phyloP scores from a whole-genome alignment of 2,329 filamentous ascomycete species.

The Fusarium citri region DNA sequence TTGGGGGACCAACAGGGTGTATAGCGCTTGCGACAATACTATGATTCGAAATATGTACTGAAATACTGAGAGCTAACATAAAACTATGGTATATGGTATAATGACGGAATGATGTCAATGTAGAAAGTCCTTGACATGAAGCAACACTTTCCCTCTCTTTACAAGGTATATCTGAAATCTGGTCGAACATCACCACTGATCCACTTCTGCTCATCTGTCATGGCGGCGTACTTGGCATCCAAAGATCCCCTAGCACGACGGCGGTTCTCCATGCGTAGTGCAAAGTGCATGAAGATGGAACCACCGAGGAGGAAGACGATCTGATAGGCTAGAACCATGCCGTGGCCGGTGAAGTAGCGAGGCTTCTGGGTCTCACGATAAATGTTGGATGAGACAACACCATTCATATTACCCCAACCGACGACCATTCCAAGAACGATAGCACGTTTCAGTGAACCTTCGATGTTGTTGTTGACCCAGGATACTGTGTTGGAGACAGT shows the following conservation, averaged over 20 bases:
- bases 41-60: neutral
- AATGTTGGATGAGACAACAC: constrained; percentile 73
- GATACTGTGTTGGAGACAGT: constrained; percentile 77
- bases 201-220: constrained; percentile 65
- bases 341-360: constrained; percentile 64
- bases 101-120: neutral
- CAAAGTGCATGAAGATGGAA: constrained; percentile 69
- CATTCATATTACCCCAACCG: constrained; percentile 81
- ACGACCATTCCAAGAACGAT: constrained; percentile 80
- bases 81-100: neutral
- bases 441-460: constrained; percentile 71
- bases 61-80: neutral
- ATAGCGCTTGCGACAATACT: neutral
- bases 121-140: fast-evolving
- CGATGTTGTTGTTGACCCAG: constrained; percentile 78
- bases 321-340: constrained; percentile 72
- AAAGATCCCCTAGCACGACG: constrained; percentile 66
- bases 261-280: constrained; percentile 69
- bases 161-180: constrained; percentile 52
- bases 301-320: constrained; percentile 72
- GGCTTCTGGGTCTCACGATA: constrained; percentile 57
- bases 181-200: constrained; percentile 66
- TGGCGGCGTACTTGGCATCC: constrained; percentile 66
- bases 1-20: fast-evolving
- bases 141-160: neutral